Evolutionary conservation across 164 flowering plant species (phyloP).

Genomic region (Liquidambar formosana): DNA sequence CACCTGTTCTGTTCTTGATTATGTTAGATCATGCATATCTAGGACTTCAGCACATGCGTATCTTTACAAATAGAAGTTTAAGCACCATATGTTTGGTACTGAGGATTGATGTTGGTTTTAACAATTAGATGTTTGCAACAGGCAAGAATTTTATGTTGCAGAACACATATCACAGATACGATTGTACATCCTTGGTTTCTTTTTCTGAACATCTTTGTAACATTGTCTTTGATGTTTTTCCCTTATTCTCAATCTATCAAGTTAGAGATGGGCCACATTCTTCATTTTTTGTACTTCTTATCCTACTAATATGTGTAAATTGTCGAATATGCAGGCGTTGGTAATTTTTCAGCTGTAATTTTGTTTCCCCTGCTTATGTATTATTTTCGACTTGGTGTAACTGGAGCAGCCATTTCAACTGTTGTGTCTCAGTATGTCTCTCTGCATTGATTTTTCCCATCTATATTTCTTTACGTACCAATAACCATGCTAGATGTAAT

Average conservation of each 20-base stretch:
- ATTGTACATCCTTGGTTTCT: background rate
- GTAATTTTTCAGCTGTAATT: constrained; percentile 67
- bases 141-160: background rate
- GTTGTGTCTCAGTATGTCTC: constrained; percentile 85
- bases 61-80: too few species aligned
- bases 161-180: too few species aligned
- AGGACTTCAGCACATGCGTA: too few species aligned
- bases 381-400: constrained; percentile 59
- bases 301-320: background rate
- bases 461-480: background rate
- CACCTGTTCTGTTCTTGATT: too few species aligned
- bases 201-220: background rate
- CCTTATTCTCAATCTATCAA: background rate
- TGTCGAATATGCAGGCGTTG: constrained; percentile 59
- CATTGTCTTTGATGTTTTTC: background rate
- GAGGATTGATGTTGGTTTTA: background rate
- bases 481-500: constrained; percentile 7
- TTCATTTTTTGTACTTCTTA: background rate
- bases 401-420: constrained; percentile 91
- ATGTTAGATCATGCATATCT: too few species aligned
- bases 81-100: background rate
- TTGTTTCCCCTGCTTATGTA: constrained; percentile 77
- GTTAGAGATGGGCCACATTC: background rate
- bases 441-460: constrained; percentile 6
- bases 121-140: background rate